phyloP scores from a whole-genome alignment of 2,329 filamentous ascomycete genomes.

The Thermoascus crustaceus region DNA sequence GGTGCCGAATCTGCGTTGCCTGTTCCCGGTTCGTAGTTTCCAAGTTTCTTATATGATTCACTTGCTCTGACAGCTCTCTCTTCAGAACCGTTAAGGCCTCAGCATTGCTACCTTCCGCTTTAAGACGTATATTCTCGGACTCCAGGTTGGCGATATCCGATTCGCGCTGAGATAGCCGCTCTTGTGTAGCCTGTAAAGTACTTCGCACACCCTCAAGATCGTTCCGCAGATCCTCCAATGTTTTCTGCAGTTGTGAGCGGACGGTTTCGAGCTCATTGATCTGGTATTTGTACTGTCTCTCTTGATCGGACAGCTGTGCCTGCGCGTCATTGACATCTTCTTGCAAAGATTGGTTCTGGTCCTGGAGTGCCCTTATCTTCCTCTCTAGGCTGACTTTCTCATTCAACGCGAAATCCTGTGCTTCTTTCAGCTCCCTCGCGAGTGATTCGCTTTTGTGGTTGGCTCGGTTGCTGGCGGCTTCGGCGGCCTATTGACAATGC shows the following conservation, averaged over 20 bases:
- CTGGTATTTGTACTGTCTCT: slow-evolving; percentile 56
- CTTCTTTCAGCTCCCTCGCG: slow-evolving; percentile 47
- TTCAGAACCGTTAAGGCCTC: slow-evolving; percentile 82
- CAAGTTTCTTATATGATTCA: slow-evolving; percentile 78
- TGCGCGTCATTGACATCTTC: slow-evolving; percentile 80
- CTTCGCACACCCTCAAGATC: slow-evolving; percentile 49
- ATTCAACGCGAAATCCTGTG: slow-evolving; percentile 46
- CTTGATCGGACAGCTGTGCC: slow-evolving; percentile 61
- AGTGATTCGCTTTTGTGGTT: slow-evolving; percentile 48
- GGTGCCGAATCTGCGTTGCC: slow-evolving; percentile 66
- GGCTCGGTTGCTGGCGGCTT: slow-evolving; percentile 44
- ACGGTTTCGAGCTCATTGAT: slow-evolving; percentile 54
- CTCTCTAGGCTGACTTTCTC: slow-evolving; percentile 50
- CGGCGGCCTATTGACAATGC: slow-evolving; percentile 36
- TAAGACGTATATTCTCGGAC: slow-evolving; percentile 72
- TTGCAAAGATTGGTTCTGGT: slow-evolving; percentile 63
- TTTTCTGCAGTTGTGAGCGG: slow-evolving; percentile 50
- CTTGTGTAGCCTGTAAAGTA: slow-evolving; percentile 55
- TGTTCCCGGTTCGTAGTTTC: slow-evolving; percentile 77
- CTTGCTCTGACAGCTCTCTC: slow-evolving; percentile 80
- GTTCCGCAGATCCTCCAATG: slow-evolving; percentile 42
- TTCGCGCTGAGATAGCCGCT: slow-evolving; percentile 61
- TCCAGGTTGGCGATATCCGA: slow-evolving; percentile 65
- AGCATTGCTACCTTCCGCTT: slow-evolving; percentile 76
- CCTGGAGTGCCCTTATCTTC: slow-evolving; percentile 49